These are phyloP conservation scores for Grosmannia penicillata DNA, from an alignment of 2,329 filamentous ascomycete species.

Conservation along the genomic window DNA sequence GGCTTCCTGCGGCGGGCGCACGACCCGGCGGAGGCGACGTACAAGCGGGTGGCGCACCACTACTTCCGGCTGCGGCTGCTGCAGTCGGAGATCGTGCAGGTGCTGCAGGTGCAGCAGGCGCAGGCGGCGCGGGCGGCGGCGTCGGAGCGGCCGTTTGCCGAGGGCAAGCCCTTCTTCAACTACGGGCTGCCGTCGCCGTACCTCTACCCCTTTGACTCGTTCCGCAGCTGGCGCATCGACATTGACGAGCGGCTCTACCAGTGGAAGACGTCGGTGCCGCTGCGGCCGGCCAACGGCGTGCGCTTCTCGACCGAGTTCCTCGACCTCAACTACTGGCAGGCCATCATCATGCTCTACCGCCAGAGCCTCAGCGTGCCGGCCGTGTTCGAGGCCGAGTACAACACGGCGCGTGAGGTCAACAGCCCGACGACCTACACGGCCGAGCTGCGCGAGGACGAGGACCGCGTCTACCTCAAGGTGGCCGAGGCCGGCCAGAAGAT, in stretches of 20 bases:
- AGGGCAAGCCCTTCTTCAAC: conserved; percentile 55
- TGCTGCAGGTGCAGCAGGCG: conserved; percentile 82
- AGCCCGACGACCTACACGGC: conserved; percentile 45
- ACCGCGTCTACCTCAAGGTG: conserved; percentile 84
- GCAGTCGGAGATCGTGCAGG: conserved; percentile 90
- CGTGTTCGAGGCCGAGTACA: conserved; percentile 67
- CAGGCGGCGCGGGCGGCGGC: conserved; percentile 56
- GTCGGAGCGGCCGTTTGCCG: conserved; percentile 46
- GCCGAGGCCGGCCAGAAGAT: conserved; percentile 92
- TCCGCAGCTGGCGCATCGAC: conserved; percentile 76
- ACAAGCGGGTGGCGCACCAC: conserved; percentile 82
- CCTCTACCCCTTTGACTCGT: conserved; percentile 67
- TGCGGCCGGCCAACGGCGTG: conserved; percentile 66
- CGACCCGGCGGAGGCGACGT: conserved; percentile 52
- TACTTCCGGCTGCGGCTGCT: conserved; percentile 80
- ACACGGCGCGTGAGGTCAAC: conserved; percentile 48
- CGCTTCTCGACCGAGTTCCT: conserved; percentile 80
- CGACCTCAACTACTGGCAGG: conserved; percentile 95
- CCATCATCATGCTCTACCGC: conserved; percentile 87
- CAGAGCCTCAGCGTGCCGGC: conserved; percentile 79
- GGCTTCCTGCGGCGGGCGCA: conserved; percentile 52
- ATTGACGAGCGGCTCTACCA: conserved; percentile 70
- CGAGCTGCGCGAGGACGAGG: conserved; percentile 67
- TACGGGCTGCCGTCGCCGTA: conserved; percentile 73
- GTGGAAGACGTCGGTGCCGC: conserved; percentile 76